Conservation (phyloP, 2,329 filamentous ascomycete species). For the Lachnellula subtilissima region DNA sequence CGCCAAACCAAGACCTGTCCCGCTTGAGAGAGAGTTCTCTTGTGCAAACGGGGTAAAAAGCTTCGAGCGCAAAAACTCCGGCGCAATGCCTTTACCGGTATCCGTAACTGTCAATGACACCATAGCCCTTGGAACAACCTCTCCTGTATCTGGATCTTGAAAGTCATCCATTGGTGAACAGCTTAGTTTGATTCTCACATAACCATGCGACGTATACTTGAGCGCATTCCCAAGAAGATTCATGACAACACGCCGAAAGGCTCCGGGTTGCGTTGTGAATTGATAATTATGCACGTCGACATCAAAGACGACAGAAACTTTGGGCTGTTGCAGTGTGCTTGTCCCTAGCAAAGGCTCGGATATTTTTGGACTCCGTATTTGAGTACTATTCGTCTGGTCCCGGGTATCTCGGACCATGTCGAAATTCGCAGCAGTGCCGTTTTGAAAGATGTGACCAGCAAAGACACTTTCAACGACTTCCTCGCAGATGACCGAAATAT, state of each 20-base stretch:
- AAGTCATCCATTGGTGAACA: constrained; percentile 26
- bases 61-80: constrained; percentile 56
- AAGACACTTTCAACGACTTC: constrained; percentile 33
- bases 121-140: constrained; percentile 21
- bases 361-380: not conserved
- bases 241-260: constrained; percentile 50
- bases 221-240: constrained; percentile 60
- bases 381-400: constrained; percentile 1
- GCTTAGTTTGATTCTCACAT: constrained; percentile 39
- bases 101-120: constrained; percentile 68
- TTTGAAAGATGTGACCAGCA: constrained; percentile 32
- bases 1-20: constrained; percentile 58
- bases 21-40: constrained; percentile 57
- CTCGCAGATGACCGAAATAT: constrained; percentile 31
- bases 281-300: constrained; percentile 27
- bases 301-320: constrained; percentile 29
- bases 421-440: constrained; percentile 28
- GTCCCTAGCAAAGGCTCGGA: constrained; percentile 5
- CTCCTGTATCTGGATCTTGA: constrained; percentile 9
- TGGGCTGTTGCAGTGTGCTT: constrained; percentile 9
- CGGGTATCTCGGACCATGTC: constrained; percentile 26
- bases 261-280: constrained; percentile 51
- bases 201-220: constrained; percentile 55
- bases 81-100: constrained; percentile 63
- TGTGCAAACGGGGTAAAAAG: constrained; percentile 61